These are phyloP conservation scores for Fraxinus floribunda DNA, from an alignment of 305 asterid genomes.

Conservation along the genomic window DNA sequence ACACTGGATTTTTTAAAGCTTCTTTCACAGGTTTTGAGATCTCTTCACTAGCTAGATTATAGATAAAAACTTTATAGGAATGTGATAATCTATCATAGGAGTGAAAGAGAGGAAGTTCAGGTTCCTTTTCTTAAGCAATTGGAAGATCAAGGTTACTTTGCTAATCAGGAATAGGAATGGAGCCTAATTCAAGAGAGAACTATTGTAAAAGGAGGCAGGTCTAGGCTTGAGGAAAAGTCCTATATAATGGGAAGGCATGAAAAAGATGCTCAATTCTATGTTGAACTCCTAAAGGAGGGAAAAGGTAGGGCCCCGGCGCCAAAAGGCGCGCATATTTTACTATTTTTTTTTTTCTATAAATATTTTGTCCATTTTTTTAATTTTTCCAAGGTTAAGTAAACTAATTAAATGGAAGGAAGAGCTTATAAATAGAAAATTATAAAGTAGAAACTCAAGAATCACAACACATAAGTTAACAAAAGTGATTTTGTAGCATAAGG, in stretches of 20 bases:
- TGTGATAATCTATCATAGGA: neutral
- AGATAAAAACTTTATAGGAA: neutral
- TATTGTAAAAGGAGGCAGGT: neutral
- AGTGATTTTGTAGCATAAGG: neutral
- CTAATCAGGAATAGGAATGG: neutral
- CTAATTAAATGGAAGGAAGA: neutral
- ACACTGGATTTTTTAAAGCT: neutral
- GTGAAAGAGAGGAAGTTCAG: neutral
- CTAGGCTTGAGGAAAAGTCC: neutral
- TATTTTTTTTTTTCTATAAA: neutral
- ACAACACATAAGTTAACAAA: neutral
- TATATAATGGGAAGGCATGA: neutral
- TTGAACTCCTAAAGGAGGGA: neutral
- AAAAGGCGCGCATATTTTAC: neutral
- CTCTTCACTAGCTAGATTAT: neutral
- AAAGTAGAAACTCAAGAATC: neutral
- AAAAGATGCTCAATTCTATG: neutral
- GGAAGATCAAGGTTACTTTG: neutral
- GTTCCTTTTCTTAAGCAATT: neutral
- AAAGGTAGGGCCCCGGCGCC: neutral
- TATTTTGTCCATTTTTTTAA: neutral
- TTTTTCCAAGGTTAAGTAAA: neutral
- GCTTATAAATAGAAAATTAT: neutral
- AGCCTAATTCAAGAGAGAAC: neutral
- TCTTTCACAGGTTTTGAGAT: neutral